These are phyloP conservation scores for Emericellopsis atlantica DNA, from an alignment of 2,329 filamentous ascomycete species.

Conservation along the genomic window DNA sequence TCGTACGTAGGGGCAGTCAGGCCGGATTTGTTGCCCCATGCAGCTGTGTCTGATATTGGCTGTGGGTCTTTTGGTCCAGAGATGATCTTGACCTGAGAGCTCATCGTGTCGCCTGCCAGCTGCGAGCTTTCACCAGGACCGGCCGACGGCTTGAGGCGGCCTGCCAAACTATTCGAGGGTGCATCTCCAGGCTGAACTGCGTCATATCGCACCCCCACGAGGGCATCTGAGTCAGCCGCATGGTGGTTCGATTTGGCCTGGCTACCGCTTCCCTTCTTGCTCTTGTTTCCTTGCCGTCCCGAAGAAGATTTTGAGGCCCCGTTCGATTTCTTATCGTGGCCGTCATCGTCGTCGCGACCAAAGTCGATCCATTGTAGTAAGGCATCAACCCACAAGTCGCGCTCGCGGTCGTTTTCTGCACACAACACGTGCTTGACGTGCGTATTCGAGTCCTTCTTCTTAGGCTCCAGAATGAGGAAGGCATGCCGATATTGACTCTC, in stretches of 20 bases:
- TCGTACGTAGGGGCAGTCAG: conserved; percentile 39
- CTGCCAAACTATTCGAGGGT: conserved; percentile 26
- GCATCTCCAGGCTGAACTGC: conserved; percentile 37
- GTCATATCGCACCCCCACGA: conserved; percentile 48
- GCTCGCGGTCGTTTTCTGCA: conserved; percentile 84
- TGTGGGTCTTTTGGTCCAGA: conserved; percentile 77
- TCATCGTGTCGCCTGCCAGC: conserved; percentile 16
- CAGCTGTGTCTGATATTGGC: conserved; percentile 68
- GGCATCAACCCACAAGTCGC: conserved; percentile 87
- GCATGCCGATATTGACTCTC: conserved; percentile 96
- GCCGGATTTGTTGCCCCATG: conserved; percentile 72
- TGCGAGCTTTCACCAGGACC: conserved; percentile 18
- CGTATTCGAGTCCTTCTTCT: conserved; percentile 84
- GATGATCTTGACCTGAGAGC: conserved; percentile 41
- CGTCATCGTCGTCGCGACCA: conserved; percentile 42
- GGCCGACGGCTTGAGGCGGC: conserved; percentile 20
- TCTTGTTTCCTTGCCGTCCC: background rate
- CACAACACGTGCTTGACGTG: conserved; percentile 89
- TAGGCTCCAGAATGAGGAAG: conserved; percentile 88
- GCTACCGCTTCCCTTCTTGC: conserved; percentile 2
- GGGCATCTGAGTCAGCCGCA: conserved; percentile 25
- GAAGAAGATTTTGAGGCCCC: conserved; percentile 15
- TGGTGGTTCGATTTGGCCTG: conserved; percentile 17
- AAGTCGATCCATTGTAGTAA: conserved; percentile 82
- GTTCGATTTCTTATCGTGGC: conserved; percentile 16